Percentiles rank a stretch among this genome's conserved stretches.
phyloP scores from a whole-genome alignment of 2,329 filamentous ascomycete genomes.

The Chaetomiaceae sp. region DNA sequence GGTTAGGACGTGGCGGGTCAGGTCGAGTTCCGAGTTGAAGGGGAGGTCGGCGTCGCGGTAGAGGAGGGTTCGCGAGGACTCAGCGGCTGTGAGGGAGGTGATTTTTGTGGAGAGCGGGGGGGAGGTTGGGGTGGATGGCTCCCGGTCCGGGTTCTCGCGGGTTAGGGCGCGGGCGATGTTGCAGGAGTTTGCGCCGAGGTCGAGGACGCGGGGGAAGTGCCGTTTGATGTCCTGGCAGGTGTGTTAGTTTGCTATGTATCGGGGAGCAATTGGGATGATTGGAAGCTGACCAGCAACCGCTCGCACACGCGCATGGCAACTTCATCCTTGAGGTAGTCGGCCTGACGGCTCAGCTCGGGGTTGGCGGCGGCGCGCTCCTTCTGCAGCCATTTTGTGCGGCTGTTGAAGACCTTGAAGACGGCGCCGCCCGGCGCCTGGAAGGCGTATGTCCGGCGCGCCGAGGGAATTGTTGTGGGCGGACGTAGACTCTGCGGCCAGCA shows the following conservation, averaged over 20 bases:
- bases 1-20: conserved; percentile 70
- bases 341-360: conserved; percentile 66
- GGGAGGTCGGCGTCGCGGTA: conserved; percentile 71
- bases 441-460: conserved; percentile 59
- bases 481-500: conserved; percentile 17
- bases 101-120: conserved; percentile 69
- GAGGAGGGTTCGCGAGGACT: conserved; percentile 73
- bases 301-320: conserved; percentile 81
- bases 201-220: conserved; percentile 75
- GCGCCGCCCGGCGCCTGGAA: conserved; percentile 72
- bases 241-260: not conserved
- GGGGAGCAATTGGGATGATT: not conserved
- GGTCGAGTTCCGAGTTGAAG: conserved; percentile 69
- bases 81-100: conserved; percentile 70
- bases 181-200: conserved; percentile 93
- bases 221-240: conserved; percentile 78
- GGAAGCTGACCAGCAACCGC: conserved; percentile 62
- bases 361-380: conserved; percentile 78
- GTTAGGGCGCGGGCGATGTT: conserved; percentile 83
- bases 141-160: conserved; percentile 60
- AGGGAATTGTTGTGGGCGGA: not conserved
- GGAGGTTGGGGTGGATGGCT: conserved; percentile 50
- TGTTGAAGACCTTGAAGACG: conserved; percentile 87
- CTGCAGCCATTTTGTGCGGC: conserved; percentile 80
- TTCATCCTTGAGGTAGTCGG: conserved; percentile 92